Conservation (phyloP, 2,329 filamentous ascomycete species). For the Alternaria longipes region DNA sequence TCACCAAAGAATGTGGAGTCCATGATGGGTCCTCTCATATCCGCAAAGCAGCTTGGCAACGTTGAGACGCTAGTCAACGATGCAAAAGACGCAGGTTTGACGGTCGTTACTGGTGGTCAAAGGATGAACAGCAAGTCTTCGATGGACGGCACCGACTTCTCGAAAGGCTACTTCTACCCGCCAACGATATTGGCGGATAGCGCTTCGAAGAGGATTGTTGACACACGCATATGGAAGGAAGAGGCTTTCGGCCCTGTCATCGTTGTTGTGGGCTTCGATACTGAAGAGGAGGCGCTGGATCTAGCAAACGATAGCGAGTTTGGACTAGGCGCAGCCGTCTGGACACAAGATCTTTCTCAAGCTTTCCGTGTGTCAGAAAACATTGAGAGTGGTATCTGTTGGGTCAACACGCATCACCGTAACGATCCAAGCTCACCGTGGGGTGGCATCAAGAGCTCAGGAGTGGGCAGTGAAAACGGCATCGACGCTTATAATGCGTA, state of each 20-base stretch:
- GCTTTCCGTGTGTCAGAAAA: conserved; percentile 58
- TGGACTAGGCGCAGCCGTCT: conserved; percentile 61
- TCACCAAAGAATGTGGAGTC: conserved; percentile 65
- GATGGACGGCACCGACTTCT: conserved; percentile 63
- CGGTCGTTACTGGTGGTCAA: conserved; percentile 58
- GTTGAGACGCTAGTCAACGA: conserved; percentile 50
- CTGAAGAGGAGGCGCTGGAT: conserved; percentile 57
- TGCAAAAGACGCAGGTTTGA: conserved; percentile 50
- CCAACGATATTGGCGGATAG: conserved; percentile 55
- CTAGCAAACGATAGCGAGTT: conserved; percentile 62
- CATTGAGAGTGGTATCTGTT: conserved; percentile 61
- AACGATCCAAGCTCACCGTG: conserved; percentile 77
- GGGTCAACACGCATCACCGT: conserved; percentile 68
- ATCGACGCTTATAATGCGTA: conserved; percentile 60
- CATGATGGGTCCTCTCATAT: conserved; percentile 72
- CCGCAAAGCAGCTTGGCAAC: conserved; percentile 58
- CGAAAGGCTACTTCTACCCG: conserved; percentile 61
- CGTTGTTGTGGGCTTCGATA: conserved; percentile 58
- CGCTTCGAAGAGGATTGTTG: conserved; percentile 41
- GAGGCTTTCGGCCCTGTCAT: conserved; percentile 65
- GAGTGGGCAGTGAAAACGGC: conserved; percentile 78
- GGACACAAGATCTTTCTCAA: conserved; percentile 61
- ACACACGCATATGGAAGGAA: conserved; percentile 54
- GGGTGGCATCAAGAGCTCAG: conserved; percentile 70
- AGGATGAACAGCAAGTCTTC: conserved; percentile 59